These are phyloP conservation scores for Clonostachys solani DNA, from an alignment of 2,329 filamentous ascomycete species.

Conservation along the genomic window DNA sequence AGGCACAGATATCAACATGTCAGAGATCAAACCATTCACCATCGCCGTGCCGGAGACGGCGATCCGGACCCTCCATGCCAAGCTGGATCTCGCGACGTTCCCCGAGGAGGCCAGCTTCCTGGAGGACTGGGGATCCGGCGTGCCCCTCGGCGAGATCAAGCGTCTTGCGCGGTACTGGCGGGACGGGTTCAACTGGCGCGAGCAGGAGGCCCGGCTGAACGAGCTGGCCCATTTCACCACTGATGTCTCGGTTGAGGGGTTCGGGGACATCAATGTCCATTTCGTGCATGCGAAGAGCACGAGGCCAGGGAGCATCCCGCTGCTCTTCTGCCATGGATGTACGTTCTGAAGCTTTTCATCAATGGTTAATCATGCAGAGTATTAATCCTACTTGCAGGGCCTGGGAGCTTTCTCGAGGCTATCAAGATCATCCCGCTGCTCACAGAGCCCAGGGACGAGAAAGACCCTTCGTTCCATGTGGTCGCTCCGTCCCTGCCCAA, in stretches of 20 bases:
- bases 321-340: slow-evolving; percentile 67
- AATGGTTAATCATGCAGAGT: not conserved
- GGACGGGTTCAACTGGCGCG: slow-evolving; percentile 58
- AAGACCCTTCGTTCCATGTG: slow-evolving; percentile 44
- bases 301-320: slow-evolving; percentile 49
- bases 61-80: slow-evolving; percentile 19
- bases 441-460: slow-evolving; percentile 17
- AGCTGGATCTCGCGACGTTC: slow-evolving; percentile 21
- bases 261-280: slow-evolving; percentile 57
- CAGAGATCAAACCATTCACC: slow-evolving; percentile 23
- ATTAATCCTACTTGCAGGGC: slow-evolving; percentile 34
- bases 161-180: slow-evolving; percentile 29
- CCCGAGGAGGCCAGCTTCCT: slow-evolving; percentile 21
- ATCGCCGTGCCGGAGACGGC: slow-evolving; percentile 24
- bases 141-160: slow-evolving; percentile 21
- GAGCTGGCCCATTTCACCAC: slow-evolving; percentile 52
- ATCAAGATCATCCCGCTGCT: slow-evolving; percentile 53
- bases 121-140: slow-evolving; percentile 23
- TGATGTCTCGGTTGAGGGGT: slow-evolving; percentile 47
- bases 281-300: slow-evolving; percentile 56
- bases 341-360: slow-evolving; percentile 6
- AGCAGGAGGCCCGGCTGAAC: slow-evolving; percentile 54
- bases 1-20: slow-evolving; percentile 4
- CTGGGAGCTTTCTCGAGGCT: slow-evolving; percentile 66
- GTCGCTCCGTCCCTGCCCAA: slow-evolving; percentile 54